Conservation (phyloP, 371 early-diverging fungal species). For the Haplosporangium sp. region DNA sequence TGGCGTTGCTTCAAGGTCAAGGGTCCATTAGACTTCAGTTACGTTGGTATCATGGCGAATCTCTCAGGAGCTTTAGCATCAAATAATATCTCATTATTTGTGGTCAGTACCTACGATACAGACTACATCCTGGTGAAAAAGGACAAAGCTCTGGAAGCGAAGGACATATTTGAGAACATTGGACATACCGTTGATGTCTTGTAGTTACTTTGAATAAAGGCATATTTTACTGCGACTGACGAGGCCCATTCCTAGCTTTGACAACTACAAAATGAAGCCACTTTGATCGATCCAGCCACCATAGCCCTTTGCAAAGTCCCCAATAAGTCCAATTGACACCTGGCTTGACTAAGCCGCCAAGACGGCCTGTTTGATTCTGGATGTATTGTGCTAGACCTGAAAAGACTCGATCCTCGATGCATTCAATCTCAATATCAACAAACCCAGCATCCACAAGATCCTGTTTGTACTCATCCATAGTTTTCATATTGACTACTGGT, state of each 20-base stretch:
- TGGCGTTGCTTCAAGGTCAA: conserved; percentile 76
- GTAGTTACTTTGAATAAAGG: not conserved
- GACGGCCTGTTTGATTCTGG: conserved; percentile 27
- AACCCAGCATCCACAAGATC: conserved; percentile 45
- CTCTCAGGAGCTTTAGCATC: conserved; percentile 71
- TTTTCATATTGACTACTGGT: conserved; percentile 43
- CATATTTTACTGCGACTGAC: not conserved
- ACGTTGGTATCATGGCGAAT: conserved; percentile 79
- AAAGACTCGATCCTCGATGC: conserved; percentile 48
- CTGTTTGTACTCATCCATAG: conserved; percentile 33
- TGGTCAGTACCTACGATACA: conserved; percentile 82
- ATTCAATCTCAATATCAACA: conserved; percentile 49
- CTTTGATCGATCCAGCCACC: conserved; percentile 48
- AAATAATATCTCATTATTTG: conserved; percentile 74
- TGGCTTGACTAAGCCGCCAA: conserved; percentile 45
- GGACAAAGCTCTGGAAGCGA: conserved; percentile 63
- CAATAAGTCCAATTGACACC: conserved; percentile 49
- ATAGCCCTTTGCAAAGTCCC: conserved; percentile 31
- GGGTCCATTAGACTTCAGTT: conserved; percentile 78
- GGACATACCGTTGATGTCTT: conserved; percentile 37
- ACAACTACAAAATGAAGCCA: conserved; percentile 52
- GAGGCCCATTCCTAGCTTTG: conserved; percentile 39
- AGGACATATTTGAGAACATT: conserved; percentile 54
- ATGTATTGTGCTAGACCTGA: conserved; percentile 42
- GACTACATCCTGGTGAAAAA: conserved; percentile 82